Evolutionary conservation across 2,329 filamentous ascomycete genomes (phyloP).

Genomic region (Alternaria longipes): DNA sequence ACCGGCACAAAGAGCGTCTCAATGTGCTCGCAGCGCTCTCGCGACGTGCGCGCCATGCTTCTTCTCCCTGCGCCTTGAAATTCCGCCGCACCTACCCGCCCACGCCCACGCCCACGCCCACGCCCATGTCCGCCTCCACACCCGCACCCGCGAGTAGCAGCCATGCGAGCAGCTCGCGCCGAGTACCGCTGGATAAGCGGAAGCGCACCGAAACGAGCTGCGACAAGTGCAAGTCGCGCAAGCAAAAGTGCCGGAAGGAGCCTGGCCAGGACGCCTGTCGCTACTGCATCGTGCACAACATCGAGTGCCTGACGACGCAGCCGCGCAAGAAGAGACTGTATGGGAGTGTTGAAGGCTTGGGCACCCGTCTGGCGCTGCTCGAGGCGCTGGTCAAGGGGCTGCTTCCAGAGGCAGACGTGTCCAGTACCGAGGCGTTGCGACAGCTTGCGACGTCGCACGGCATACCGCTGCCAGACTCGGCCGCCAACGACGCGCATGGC

Average conservation of each 20-base stretch:
- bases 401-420: slow-evolving; percentile 54
- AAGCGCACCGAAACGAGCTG: slow-evolving; percentile 58
- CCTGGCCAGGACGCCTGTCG: slow-evolving; percentile 52
- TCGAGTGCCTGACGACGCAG: slow-evolving; percentile 56
- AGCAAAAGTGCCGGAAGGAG: slow-evolving; percentile 57
- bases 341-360: slow-evolving; percentile 55
- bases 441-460: slow-evolving; percentile 52
- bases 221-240: slow-evolving; percentile 59
- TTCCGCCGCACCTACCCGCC: slow-evolving; percentile 13
- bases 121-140: slow-evolving; percentile 17
- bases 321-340: slow-evolving; percentile 58
- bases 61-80: slow-evolving; percentile 18
- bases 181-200: slow-evolving; percentile 56
- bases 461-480: slow-evolving; percentile 50
- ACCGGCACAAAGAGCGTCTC: slow-evolving; percentile 12
- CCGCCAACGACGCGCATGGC: slow-evolving; percentile 21
- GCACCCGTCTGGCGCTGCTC: slow-evolving; percentile 53
- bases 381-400: slow-evolving; percentile 58
- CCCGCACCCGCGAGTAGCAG: slow-evolving; percentile 19
- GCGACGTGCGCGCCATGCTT: slow-evolving; percentile 18
- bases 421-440: slow-evolving; percentile 54
- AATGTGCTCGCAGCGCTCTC: slow-evolving; percentile 10
- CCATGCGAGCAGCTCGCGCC: slow-evolving; percentile 37
- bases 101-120: slow-evolving; percentile 15
- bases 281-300: slow-evolving; percentile 54